These are phyloP conservation scores for Exophiala aquamarina DNA, from an alignment of 2,329 filamentous ascomycete species.

Conservation along the genomic window DNA sequence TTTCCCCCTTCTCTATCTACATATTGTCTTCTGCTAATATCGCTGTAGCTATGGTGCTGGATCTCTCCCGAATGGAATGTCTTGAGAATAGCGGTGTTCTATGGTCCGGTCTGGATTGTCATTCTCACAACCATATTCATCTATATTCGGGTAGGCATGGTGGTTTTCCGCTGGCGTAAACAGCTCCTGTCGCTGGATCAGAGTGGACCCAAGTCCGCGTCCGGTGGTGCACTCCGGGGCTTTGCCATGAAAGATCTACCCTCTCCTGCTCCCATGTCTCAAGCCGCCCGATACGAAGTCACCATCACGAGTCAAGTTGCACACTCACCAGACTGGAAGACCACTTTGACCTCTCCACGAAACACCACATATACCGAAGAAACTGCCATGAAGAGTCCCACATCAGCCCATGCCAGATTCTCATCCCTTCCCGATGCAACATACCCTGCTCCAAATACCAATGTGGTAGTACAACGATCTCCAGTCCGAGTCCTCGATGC, in stretches of 20 bases:
- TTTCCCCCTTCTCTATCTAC: neutral
- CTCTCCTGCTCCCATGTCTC: neutral
- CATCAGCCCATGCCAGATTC: constrained; percentile 7
- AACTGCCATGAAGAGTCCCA: neutral
- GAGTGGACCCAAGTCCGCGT: constrained; percentile 1
- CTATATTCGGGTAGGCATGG: constrained; percentile 40
- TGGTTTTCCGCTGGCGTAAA: constrained; percentile 56
- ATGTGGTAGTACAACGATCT: constrained; percentile 6
- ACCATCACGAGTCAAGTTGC: constrained; percentile 19
- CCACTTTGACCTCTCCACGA: neutral
- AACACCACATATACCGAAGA: constrained; percentile 8
- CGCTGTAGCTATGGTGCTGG: constrained; percentile 73
- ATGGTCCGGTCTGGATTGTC: constrained; percentile 50
- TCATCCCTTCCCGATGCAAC: constrained; percentile 5
- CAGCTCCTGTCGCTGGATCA: constrained; percentile 47
- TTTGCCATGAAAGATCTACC: constrained; percentile 12
- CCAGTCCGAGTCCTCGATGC: constrained; percentile 28
- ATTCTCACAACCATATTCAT: constrained; percentile 41
- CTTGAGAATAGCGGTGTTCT: constrained; percentile 73
- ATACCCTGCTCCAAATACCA: constrained; percentile 2
- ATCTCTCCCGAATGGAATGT: constrained; percentile 65
- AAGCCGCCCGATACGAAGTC: constrained; percentile 16
- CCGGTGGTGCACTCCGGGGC: neutral
- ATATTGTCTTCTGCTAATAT: constrained; percentile 1
- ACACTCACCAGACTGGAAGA: constrained; percentile 8